These are phyloP conservation scores for Cutaneotrichosporon sp. DNA, from an alignment of 1,284 basidiomycete genomes.

Conservation along the genomic window DNA sequence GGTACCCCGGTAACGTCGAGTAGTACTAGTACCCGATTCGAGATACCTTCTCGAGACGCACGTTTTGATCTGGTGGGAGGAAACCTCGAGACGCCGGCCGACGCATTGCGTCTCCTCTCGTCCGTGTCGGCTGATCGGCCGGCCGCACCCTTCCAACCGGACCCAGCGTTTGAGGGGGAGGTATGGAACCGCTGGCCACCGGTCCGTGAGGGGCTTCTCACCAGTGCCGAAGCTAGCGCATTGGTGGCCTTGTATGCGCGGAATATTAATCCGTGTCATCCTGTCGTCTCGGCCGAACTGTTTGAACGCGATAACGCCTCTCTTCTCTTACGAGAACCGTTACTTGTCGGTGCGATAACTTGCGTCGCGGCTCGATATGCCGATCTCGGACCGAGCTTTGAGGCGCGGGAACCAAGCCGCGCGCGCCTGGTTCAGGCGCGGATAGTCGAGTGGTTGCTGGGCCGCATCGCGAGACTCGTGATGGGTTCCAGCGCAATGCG, in stretches of 20 bases:
- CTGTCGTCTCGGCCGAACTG: slow-evolving; percentile 24
- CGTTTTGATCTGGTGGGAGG: slow-evolving; percentile 9
- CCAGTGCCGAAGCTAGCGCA: slow-evolving; percentile 21
- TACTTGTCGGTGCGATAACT: slow-evolving; percentile 23
- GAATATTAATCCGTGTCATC: slow-evolving; percentile 26
- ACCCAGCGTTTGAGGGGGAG: slow-evolving; percentile 3
- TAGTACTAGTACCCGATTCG: neutral
- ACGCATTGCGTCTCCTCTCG: slow-evolving; percentile 27
- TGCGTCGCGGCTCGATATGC: slow-evolving; percentile 25
- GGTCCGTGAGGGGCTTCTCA: slow-evolving; percentile 29
- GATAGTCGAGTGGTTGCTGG: slow-evolving; percentile 24
- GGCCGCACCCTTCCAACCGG: neutral
- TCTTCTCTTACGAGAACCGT: slow-evolving; percentile 22
- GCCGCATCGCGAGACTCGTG: slow-evolving; percentile 21
- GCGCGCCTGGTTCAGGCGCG: slow-evolving; percentile 21
- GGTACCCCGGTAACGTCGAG: neutral
- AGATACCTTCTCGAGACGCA: neutral
- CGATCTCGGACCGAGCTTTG: slow-evolving; percentile 25
- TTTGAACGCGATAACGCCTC: slow-evolving; percentile 20
- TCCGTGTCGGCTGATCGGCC: slow-evolving; percentile 24
- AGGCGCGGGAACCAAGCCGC: slow-evolving; percentile 19
- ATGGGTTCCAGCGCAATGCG: slow-evolving; percentile 28
- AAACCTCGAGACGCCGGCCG: slow-evolving; percentile 28
- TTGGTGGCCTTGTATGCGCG: slow-evolving; percentile 21
- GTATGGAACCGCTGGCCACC: slow-evolving; percentile 29